Evolutionary conservation across 768 basidiomycete species (phyloP).

Genomic region (Mycena rosella): DNA sequence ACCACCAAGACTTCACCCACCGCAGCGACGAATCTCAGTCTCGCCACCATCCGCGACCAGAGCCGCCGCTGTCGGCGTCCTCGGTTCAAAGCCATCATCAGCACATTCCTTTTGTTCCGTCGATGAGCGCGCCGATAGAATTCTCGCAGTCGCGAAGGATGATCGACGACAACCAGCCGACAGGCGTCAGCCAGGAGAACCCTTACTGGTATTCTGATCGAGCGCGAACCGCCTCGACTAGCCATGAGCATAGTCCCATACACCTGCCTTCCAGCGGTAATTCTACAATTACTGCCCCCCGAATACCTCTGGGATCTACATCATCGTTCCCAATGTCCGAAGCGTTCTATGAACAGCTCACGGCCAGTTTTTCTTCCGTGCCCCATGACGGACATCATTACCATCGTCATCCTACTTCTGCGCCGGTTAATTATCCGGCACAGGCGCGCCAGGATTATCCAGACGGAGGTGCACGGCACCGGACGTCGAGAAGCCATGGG

Average conservation of each 20-base stretch:
- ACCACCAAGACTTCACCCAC: background rate
- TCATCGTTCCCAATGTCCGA: slow-evolving; percentile 34
- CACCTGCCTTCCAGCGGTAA: slow-evolving; percentile 12
- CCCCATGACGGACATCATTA: background rate
- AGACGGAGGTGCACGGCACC: background rate
- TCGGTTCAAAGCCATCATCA: no score
- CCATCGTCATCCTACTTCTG: background rate
- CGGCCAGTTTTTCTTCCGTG: slow-evolving; percentile 27
- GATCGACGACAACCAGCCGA: slow-evolving; percentile 5
- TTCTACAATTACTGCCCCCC: background rate
- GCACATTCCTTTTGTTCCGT: no score
- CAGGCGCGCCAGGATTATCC: slow-evolving; percentile 1
- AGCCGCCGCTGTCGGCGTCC: background rate
- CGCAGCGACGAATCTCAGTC: no score
- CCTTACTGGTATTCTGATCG: slow-evolving; percentile 15
- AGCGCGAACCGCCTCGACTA: background rate
- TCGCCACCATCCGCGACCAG: background rate
- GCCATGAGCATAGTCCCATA: background rate
- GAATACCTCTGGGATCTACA: background rate
- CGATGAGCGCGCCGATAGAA: background rate
- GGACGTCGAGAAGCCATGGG: background rate
- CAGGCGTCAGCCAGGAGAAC: background rate
- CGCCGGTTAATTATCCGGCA: background rate
- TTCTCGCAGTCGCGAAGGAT: slow-evolving; percentile 15
- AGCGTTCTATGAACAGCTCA: slow-evolving; percentile 35